These are phyloP conservation scores for Cercospora sp. DNA, from an alignment of 2,329 filamentous ascomycete species.

Conservation along the genomic window DNA sequence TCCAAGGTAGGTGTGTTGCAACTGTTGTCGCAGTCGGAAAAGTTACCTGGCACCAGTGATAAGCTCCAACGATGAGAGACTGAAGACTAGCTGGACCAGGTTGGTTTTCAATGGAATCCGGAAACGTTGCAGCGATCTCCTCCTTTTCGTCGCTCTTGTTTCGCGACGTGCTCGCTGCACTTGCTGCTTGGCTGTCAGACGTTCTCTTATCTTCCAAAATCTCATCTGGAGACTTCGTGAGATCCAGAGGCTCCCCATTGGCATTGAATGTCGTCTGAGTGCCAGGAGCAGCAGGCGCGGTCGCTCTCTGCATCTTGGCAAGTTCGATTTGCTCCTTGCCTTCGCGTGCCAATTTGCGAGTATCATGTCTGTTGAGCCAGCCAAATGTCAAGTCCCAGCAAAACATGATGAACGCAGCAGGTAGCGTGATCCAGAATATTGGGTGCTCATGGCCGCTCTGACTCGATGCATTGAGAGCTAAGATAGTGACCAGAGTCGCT, in stretches of 20 bases:
- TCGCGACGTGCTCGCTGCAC: not conserved
- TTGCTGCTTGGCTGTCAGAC: not conserved
- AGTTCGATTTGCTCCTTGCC: slow-evolving; percentile 52
- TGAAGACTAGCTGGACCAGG: slow-evolving; percentile 51
- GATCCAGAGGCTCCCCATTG: not conserved
- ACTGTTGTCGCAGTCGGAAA: slow-evolving; percentile 71
- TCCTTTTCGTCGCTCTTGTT: not conserved
- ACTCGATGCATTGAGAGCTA: slow-evolving; percentile 65
- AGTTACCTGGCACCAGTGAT: slow-evolving; percentile 66
- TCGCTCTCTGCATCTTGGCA: slow-evolving; percentile 46
- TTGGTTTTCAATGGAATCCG: slow-evolving; percentile 15
- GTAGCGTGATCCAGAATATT: slow-evolving; percentile 69
- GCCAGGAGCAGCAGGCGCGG: not conserved
- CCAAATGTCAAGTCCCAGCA: slow-evolving; percentile 66
- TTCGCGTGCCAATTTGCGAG: slow-evolving; percentile 61
- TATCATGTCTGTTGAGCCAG: slow-evolving; percentile 64
- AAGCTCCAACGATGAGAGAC: slow-evolving; percentile 50
- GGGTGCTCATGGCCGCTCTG: slow-evolving; percentile 54
- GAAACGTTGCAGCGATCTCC: not conserved
- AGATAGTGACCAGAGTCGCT: slow-evolving; percentile 63
- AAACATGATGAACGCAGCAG: slow-evolving; percentile 68
- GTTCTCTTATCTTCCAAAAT: not conserved
- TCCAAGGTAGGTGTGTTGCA: slow-evolving; percentile 64
- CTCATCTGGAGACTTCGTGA: slow-evolving; percentile 15
- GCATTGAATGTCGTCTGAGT: slow-evolving; percentile 6